Conservation (phyloP, 2,329 filamentous ascomycete species). For the Epicoccum nigrum region DNA sequence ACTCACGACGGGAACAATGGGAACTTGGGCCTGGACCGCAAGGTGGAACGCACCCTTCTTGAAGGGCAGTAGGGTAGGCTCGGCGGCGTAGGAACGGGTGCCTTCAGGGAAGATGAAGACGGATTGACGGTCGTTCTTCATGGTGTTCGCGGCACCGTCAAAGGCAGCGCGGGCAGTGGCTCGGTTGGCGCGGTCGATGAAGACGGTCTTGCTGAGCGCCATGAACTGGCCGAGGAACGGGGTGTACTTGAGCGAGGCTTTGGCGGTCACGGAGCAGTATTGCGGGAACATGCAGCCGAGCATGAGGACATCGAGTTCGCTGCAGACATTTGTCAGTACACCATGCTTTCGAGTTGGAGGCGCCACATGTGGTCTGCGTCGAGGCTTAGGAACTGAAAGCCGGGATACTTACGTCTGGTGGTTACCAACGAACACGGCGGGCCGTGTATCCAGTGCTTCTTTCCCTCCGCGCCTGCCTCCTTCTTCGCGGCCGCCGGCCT, state of each 20-base stretch:
- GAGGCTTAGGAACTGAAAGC: no score
- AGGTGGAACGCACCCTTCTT: slow-evolving; percentile 99
- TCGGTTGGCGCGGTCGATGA: slow-evolving; percentile 90
- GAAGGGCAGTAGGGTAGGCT: slow-evolving; percentile 86
- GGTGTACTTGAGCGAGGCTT: slow-evolving; percentile 77
- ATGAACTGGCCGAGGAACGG: slow-evolving; percentile 96
- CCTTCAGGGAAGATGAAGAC: slow-evolving; percentile 93
- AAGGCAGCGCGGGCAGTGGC: slow-evolving; percentile 85
- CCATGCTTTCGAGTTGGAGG: no score
- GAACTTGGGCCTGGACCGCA: slow-evolving; percentile 90
- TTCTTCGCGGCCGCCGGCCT: slow-evolving; percentile 36
- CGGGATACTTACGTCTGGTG: slow-evolving; percentile 72
- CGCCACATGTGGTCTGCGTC: neutral
- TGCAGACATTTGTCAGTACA: slow-evolving; percentile 19
- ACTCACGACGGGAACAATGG: slow-evolving; percentile 79
- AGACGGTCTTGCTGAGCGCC: slow-evolving; percentile 83
- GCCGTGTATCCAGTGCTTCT: slow-evolving; percentile 57
- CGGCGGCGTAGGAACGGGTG: slow-evolving; percentile 84
- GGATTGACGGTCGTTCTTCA: slow-evolving; percentile 68
- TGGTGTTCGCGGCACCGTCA: slow-evolving; percentile 79
- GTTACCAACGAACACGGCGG: slow-evolving; percentile 90
- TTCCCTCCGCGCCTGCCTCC: slow-evolving; percentile 39
- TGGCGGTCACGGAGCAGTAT: slow-evolving; percentile 92
- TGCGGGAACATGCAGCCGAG: slow-evolving; percentile 87
- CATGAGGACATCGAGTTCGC: slow-evolving; percentile 90